Evolutionary conservation across 768 basidiomycete genomes (phyloP).

Genomic region (Mycena pura): DNA sequence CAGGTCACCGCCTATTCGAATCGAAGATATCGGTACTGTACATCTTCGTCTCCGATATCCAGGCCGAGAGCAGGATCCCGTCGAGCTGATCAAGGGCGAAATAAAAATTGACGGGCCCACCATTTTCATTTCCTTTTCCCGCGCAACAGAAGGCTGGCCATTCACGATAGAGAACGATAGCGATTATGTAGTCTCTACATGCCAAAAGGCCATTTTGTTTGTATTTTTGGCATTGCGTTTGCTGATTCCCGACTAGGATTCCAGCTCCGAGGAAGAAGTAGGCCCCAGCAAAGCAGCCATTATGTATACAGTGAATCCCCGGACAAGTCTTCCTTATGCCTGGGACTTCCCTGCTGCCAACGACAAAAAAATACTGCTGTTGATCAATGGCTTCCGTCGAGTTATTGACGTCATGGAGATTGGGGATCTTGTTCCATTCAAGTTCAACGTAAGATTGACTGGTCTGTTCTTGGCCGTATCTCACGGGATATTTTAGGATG

Average conservation of each 20-base stretch:
- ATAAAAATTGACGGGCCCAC: constrained; percentile 85
- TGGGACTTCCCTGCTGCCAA: constrained; percentile 92
- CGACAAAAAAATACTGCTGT: constrained; percentile 79
- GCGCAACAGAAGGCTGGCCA: constrained; percentile 81
- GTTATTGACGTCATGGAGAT: constrained; percentile 94
- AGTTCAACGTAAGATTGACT: constrained; percentile 65
- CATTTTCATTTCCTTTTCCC: constrained; percentile 81
- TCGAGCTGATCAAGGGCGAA: constrained; percentile 74
- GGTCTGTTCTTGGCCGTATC: neutral
- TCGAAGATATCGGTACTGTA: constrained; percentile 88
- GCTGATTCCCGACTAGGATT: constrained; percentile 45
- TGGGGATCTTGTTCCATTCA: constrained; percentile 89
- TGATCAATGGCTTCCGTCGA: constrained; percentile 65
- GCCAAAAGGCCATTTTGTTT: constrained; percentile 66
- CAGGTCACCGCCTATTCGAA: constrained; percentile 93
- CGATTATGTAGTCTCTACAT: constrained; percentile 69
- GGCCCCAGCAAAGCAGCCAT: constrained; percentile 47
- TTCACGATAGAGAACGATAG: constrained; percentile 91
- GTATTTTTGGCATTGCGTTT: neutral
- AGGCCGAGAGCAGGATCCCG: constrained; percentile 39
- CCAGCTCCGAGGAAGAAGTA: constrained; percentile 44
- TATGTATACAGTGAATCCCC: constrained; percentile 64
- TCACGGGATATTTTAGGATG: constrained; percentile 45
- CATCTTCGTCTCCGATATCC: constrained; percentile 70
- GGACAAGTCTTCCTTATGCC: constrained; percentile 70